phyloP scores from a whole-genome alignment of 2,329 filamentous ascomycete genomes.

The Colletotrichum sp. region DNA sequence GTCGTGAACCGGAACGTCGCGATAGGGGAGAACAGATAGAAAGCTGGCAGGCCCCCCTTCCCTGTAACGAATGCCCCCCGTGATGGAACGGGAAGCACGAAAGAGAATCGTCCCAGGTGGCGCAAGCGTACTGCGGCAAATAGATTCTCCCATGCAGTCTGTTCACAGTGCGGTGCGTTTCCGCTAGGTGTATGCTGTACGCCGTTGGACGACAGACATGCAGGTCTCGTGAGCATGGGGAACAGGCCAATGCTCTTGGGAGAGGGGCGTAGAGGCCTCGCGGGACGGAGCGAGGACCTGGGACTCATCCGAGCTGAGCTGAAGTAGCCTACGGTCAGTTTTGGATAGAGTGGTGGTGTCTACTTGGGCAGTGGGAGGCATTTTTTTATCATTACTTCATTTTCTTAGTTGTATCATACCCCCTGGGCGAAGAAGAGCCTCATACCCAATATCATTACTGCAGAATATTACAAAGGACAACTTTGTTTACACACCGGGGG shows the following conservation, averaged over 20 bases:
- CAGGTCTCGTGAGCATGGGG: neutral
- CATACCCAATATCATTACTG: neutral
- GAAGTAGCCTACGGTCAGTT: neutral
- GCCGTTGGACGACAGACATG: slow-evolving; percentile 1
- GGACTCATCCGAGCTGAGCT: neutral
- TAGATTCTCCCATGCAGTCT: neutral
- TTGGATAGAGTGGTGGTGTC: neutral
- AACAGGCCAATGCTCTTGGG: neutral
- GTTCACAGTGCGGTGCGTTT: neutral
- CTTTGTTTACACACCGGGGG: neutral
- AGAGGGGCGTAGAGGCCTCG: neutral
- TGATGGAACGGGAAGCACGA: neutral
- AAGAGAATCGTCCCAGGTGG: neutral
- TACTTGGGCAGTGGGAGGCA: neutral
- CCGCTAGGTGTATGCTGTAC: neutral
- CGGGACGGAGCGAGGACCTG: neutral
- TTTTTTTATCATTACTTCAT: neutral
- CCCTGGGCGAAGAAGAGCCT: neutral
- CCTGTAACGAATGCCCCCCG: neutral
- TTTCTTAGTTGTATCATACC: neutral
- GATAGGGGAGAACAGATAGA: neutral
- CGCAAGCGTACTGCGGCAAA: neutral
- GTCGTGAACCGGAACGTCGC: neutral
- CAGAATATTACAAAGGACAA: neutral
- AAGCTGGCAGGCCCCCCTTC: neutral